A percentile compares a stretch with the other conserved stretches of the same genome.
Evolutionary conservation across 192 early-diverging fungal species (phyloP).

Genomic region (Gigaspora rosea): DNA sequence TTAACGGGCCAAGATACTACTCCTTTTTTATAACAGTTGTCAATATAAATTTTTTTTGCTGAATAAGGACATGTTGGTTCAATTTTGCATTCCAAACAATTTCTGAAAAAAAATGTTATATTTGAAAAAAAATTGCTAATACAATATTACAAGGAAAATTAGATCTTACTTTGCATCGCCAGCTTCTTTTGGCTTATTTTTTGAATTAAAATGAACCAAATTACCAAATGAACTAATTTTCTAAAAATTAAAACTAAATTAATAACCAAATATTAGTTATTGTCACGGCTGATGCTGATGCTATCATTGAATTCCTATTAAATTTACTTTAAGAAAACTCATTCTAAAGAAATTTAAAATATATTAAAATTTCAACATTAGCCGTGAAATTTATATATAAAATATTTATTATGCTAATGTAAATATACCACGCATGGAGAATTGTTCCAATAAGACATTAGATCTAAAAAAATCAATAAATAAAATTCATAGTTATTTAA

Average conservation of each 20-base stretch:
- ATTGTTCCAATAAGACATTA: constrained; percentile 20
- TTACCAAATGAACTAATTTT: constrained; percentile 60
- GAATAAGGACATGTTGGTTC: constrained; percentile 62
- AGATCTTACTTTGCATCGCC: constrained; percentile 44
- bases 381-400: not conserved
- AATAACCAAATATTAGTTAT: not conserved
- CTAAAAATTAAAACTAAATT: constrained; percentile 26
- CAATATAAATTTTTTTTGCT: constrained; percentile 57
- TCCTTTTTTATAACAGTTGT: constrained; percentile 38
- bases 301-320: too few species aligned
- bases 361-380: not conserved
- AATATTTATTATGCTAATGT: not conserved
- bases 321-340: constrained; percentile 37
- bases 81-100: constrained; percentile 57
- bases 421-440: constrained; percentile 25
- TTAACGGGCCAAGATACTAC: constrained; percentile 55
- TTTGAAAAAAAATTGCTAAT: not conserved
- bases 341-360: not conserved
- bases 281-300: too few species aligned
- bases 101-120: constrained; percentile 1
- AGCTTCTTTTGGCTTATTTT: constrained; percentile 58
- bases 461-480: not conserved
- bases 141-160: not conserved
- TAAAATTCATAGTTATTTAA: not conserved
- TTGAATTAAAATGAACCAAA: constrained; percentile 58